Evolutionary conservation across 2,329 filamentous ascomycete genomes (phyloP).

Genomic region (Epichloe scottii): DNA sequence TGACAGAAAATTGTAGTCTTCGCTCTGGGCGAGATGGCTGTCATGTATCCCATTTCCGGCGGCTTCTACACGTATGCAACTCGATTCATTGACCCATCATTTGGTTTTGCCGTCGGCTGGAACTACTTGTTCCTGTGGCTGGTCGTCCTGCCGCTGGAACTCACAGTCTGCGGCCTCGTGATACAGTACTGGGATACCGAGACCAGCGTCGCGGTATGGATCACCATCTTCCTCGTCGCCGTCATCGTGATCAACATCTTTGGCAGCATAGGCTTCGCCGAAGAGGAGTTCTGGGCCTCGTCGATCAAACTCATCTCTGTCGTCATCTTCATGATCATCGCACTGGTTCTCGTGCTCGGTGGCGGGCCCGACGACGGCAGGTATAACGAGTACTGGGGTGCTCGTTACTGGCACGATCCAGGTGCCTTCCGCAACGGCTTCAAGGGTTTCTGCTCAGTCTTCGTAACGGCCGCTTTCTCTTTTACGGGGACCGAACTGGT

Average conservation of each 20-base stretch:
- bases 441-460: slow-evolving; percentile 55
- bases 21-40: slow-evolving; percentile 47
- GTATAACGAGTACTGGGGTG: slow-evolving; percentile 31
- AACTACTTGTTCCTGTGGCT: slow-evolving; percentile 36
- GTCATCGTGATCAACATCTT: slow-evolving; percentile 42
- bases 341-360: slow-evolving; percentile 42
- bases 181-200: slow-evolving; percentile 38
- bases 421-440: slow-evolving; percentile 55
- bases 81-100: slow-evolving; percentile 50
- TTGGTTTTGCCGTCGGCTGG: slow-evolving; percentile 41
- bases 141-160: slow-evolving; percentile 35
- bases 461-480: slow-evolving; percentile 57
- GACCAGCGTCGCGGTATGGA: slow-evolving; percentile 37
- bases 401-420: slow-evolving; percentile 29
- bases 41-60: slow-evolving; percentile 50
- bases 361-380: slow-evolving; percentile 36
- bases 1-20: slow-evolving; percentile 28
- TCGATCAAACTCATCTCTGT: slow-evolving; percentile 44
- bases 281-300: slow-evolving; percentile 44
- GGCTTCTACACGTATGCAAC: slow-evolving; percentile 50
- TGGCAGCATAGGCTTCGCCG: slow-evolving; percentile 38
- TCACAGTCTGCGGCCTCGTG: slow-evolving; percentile 38
- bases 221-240: slow-evolving; percentile 36
- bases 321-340: slow-evolving; percentile 49
- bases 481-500: slow-evolving; percentile 58